A percentile compares a stretch with the other conserved stretches of the same genome.
These are phyloP conservation scores for Hydnum rufescens DNA, from an alignment of 768 basidiomycete species.

Conservation along the genomic window DNA sequence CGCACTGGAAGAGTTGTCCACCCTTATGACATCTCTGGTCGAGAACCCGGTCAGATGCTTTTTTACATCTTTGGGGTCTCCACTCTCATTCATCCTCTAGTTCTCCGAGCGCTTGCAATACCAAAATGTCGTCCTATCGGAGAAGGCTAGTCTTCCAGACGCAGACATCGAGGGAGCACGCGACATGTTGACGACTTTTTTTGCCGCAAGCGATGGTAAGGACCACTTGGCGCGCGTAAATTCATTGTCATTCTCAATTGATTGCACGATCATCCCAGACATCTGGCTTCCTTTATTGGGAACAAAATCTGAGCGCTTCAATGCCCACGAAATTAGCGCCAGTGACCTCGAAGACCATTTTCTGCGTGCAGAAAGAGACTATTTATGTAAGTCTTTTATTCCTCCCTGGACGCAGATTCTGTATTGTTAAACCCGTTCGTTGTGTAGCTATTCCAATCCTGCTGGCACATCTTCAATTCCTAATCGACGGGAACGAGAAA, in stretches of 20 bases:
- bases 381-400: constrained; percentile 5
- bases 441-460: constrained; percentile 10
- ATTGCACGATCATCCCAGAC: constrained; percentile 1
- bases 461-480: constrained; percentile 2
- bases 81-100: no score
- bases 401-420: neutral
- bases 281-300: constrained; percentile 8
- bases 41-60: constrained; percentile 7
- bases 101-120: constrained; percentile 8
- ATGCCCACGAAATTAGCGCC: neutral
- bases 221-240: neutral
- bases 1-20: constrained; percentile 3
- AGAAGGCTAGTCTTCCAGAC: constrained; percentile 1
- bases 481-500: neutral
- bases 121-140: neutral
- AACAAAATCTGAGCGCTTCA: neutral
- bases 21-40: constrained; percentile 1
- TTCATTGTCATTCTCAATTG: neutral
- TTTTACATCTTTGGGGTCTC: no score
- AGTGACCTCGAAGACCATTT: constrained; percentile 6
- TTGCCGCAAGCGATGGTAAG: constrained; percentile 8
- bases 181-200: constrained; percentile 1
- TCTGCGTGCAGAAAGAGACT: constrained; percentile 8
- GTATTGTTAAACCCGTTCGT: no score
- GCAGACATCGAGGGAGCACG: constrained; percentile 5